A percentile compares a stretch with the other conserved stretches of the same genome.
Evolutionary conservation across 768 basidiomycete species (phyloP).

Genomic region (Serendipita vermifera): DNA sequence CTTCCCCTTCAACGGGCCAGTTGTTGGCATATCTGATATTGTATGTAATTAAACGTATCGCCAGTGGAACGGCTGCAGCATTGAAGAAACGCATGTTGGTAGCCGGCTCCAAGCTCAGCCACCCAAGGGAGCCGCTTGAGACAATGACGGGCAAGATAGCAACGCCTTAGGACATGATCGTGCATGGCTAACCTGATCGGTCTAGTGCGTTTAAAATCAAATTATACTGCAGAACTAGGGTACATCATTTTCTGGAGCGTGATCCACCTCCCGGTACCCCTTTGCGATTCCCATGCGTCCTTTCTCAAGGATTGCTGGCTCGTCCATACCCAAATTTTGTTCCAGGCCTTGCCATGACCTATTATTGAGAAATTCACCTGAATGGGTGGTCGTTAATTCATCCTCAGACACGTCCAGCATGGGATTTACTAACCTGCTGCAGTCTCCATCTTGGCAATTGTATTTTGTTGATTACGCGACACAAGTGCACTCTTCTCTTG

Average conservation of each 20-base stretch:
- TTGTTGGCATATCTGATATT: conserved; percentile 3
- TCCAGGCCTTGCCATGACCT: conserved; percentile 78
- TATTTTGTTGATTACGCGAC: conserved; percentile 49
- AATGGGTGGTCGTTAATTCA: conserved; percentile 9
- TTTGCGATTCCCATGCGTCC: conserved; percentile 82
- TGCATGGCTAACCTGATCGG: too few relatives aligned
- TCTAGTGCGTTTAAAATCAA: too few relatives aligned
- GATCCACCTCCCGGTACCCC: conserved; percentile 55
- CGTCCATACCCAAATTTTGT: conserved; percentile 58
- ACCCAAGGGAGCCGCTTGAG: too few relatives aligned
- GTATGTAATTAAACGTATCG: not conserved
- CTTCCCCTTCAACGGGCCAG: conserved; percentile 4
- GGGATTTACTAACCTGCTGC: conserved; percentile 47
- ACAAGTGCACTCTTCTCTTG: conserved; percentile 34
- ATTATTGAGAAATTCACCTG: conserved; percentile 57
- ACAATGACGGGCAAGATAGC: too few relatives aligned
- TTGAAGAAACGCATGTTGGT: not conserved
- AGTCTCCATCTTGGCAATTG: conserved; percentile 46
- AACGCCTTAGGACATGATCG: too few relatives aligned
- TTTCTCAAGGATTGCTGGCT: conserved; percentile 71
- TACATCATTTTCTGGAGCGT: conserved; percentile 9
- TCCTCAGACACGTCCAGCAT: conserved; percentile 4
- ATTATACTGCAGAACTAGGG: too few relatives aligned
- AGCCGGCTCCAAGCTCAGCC: not conserved
- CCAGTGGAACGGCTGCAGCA: not conserved